Percentiles rank a stretch among this genome's conserved stretches.
Evolutionary conservation across 2,329 filamentous ascomycete species (phyloP).

Genomic region (Sodiomyces alkalinus): DNA sequence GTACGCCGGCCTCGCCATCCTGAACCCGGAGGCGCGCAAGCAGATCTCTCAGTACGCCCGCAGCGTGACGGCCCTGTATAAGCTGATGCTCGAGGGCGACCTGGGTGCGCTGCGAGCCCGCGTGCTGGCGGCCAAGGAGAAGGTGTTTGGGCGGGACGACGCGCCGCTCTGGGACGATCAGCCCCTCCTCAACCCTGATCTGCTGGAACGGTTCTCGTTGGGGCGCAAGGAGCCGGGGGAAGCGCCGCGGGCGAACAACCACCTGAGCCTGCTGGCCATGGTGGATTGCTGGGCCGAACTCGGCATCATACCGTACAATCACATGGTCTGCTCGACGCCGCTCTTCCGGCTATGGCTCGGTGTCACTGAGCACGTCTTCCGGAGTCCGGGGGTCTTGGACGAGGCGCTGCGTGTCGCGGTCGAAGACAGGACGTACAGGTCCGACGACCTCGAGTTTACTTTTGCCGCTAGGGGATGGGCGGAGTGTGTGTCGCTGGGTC

Average conservation of each 20-base stretch:
- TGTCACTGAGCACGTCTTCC: constrained; percentile 93
- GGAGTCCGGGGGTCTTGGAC: constrained; percentile 64
- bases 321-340: constrained; percentile 98
- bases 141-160: constrained; percentile 59
- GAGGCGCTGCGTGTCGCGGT: constrained; percentile 77
- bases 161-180: constrained; percentile 42
- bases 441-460: constrained; percentile 92
- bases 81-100: constrained; percentile 86
- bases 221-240: constrained; percentile 41
- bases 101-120: constrained; percentile 56
- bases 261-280: constrained; percentile 85
- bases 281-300: constrained; percentile 97
- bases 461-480: constrained; percentile 95
- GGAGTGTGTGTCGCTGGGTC: constrained; percentile 77
- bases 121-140: constrained; percentile 48
- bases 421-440: constrained; percentile 81
- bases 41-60: constrained; percentile 92
- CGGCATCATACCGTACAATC: constrained; percentile 89
- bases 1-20: constrained; percentile 89
- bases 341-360: constrained; percentile 93
- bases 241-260: constrained; percentile 67
- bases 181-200: constrained; percentile 62
- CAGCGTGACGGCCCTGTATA: constrained; percentile 87
- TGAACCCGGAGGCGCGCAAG: constrained; percentile 81
- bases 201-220: constrained; percentile 80